A percentile compares a stretch with the other conserved stretches of the same genome.
Evolutionary conservation across 2,329 filamentous ascomycete species (phyloP).

Genomic region (Bertia moriformis): DNA sequence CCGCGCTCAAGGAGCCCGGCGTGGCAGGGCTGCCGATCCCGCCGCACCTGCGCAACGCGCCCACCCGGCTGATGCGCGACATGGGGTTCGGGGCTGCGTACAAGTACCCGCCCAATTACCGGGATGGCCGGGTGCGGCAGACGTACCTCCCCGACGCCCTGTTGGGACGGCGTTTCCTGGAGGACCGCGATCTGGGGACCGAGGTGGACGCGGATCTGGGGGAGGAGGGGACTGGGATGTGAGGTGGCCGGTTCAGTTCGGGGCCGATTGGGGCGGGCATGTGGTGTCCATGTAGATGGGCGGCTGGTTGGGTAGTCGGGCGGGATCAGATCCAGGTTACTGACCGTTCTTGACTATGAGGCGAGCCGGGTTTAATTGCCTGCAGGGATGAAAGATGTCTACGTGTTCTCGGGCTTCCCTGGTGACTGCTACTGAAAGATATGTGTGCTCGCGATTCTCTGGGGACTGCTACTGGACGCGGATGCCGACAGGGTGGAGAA

Average conservation of each 20-base stretch:
- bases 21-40: conserved; percentile 71
- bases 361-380: background rate
- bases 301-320: background rate
- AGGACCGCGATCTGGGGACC: conserved; percentile 65
- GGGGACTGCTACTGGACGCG: no score
- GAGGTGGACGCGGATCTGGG: conserved; percentile 59
- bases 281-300: background rate
- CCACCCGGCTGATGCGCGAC: conserved; percentile 84
- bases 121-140: conserved; percentile 67
- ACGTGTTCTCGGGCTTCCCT: no score
- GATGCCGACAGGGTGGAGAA: no score
- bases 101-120: conserved; percentile 90
- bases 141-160: conserved; percentile 78
- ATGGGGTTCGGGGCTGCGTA: conserved; percentile 82
- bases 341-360: background rate
- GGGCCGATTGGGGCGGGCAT: no score
- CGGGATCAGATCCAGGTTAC: background rate
- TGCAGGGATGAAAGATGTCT: background rate
- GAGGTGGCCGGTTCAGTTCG: background rate
- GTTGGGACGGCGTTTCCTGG: conserved; percentile 58
- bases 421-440: no score
- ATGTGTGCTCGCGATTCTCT: no score
- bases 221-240: conserved; percentile 13
- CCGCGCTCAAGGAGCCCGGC: conserved; percentile 68
- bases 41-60: conserved; percentile 78